Evolutionary conservation across 257 asterid genomes (phyloP).

Genomic region (Marsdenia floribunda): DNA sequence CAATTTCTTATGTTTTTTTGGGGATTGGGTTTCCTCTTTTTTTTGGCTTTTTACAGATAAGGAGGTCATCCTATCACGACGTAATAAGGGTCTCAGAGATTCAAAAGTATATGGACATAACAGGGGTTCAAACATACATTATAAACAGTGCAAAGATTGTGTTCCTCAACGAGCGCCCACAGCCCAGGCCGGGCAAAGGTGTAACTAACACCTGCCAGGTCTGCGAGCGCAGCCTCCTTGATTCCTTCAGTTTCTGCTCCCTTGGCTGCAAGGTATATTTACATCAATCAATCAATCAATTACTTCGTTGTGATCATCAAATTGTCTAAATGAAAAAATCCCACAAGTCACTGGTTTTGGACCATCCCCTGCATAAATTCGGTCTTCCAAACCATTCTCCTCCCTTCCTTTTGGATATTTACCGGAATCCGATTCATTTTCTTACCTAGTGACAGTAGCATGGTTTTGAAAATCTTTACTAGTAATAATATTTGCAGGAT

Average conservation of each 20-base stretch:
- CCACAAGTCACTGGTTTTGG: no score
- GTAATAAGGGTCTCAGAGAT: constrained; percentile 74
- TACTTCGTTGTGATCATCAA: no score
- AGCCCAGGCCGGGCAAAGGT: constrained; percentile 86
- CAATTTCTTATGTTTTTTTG: no score
- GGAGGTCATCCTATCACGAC: constrained; percentile 88
- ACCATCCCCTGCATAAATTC: background rate
- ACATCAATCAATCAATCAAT: no score
- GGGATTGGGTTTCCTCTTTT: no score
- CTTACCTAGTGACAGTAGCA: background rate
- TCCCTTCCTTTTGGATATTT: background rate
- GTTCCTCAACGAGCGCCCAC: constrained; percentile 76
- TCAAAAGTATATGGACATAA: constrained; percentile 65
- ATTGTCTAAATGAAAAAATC: no score
- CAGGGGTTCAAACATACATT: constrained; percentile 66
- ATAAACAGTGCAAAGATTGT: constrained; percentile 82
- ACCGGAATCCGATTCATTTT: background rate
- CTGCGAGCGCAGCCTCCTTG: constrained; percentile 74
- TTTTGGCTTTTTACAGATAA: constrained; percentile 34
- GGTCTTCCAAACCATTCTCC: background rate
- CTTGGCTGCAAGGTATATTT: constrained; percentile 75
- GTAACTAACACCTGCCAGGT: constrained; percentile 73
- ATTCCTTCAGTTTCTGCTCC: constrained; percentile 74
- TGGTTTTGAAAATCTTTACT: background rate
- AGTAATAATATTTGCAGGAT: background rate